These are phyloP conservation scores for Ophiobolus disseminans DNA, from an alignment of 2,329 filamentous ascomycete species.

Conservation along the genomic window DNA sequence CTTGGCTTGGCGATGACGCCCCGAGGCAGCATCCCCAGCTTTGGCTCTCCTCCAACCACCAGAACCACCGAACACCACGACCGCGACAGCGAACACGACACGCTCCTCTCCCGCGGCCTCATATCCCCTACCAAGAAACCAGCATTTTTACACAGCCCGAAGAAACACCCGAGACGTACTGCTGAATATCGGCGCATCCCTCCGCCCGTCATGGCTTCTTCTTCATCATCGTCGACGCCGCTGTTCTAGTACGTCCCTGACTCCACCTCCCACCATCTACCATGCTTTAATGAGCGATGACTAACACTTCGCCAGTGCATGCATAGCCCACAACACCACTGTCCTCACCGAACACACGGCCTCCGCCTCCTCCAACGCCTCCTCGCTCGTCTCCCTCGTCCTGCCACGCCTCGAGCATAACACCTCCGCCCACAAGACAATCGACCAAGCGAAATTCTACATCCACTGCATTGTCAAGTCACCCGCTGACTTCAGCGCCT, in stretches of 20 bases:
- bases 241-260: constrained; percentile 49
- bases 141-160: not conserved
- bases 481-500: constrained; percentile 67
- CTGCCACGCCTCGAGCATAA: constrained; percentile 91
- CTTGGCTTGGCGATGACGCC: constrained; percentile 34
- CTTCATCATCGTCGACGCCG: constrained; percentile 48
- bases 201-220: constrained; percentile 44
- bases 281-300: not conserved
- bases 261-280: not conserved
- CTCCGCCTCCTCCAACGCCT: constrained; percentile 80
- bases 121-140: constrained; percentile 11
- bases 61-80: constrained; percentile 5
- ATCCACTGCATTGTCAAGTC: constrained; percentile 95
- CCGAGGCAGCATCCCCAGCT: constrained; percentile 34
- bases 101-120: constrained; percentile 10
- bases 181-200: constrained; percentile 3
- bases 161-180: constrained; percentile 9
- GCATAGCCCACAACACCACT: constrained; percentile 91
- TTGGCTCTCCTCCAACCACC: constrained; percentile 21
- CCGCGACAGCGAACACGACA: constrained; percentile 6
- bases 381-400: constrained; percentile 88
- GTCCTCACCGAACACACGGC: constrained; percentile 93
- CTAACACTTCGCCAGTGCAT: constrained; percentile 68
- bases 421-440: constrained; percentile 85
- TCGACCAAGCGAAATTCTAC: constrained; percentile 88